Evolutionary conservation across 2,329 filamentous ascomycete species (phyloP).

Genomic region (Diaporthe aspalathi): DNA sequence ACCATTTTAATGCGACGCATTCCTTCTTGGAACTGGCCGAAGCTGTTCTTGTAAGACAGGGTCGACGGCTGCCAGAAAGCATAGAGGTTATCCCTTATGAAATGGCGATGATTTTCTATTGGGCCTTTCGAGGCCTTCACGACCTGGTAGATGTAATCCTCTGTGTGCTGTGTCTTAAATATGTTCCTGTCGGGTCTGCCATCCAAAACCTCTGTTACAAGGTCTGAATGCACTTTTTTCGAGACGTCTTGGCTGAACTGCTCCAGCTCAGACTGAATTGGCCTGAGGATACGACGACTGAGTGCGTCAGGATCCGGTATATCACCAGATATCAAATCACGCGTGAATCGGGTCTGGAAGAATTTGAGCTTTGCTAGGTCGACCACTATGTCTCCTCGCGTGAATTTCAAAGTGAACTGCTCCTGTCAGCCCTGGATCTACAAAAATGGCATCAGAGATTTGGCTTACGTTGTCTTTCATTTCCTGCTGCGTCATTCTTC

Average conservation of each 20-base stretch:
- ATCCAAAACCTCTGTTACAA: neutral
- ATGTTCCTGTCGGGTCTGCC: neutral
- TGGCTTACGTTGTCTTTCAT: conserved; percentile 75
- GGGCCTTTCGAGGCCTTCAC: conserved; percentile 37
- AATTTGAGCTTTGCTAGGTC: conserved; percentile 82
- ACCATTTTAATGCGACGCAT: conserved; percentile 22
- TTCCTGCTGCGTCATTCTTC: conserved; percentile 77
- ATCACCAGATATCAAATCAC: conserved; percentile 30
- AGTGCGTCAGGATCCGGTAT: conserved; percentile 20
- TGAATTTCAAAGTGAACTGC: conserved; percentile 88
- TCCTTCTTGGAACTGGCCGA: conserved; percentile 14
- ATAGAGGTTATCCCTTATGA: conserved; percentile 33
- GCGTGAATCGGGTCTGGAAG: conserved; percentile 65
- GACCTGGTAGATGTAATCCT: conserved; percentile 35
- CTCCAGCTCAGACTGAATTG: conserved; percentile 41
- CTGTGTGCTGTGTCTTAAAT: neutral
- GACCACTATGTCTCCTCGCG: conserved; percentile 88
- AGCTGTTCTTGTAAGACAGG: conserved; percentile 24
- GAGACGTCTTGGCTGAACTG: conserved; percentile 25
- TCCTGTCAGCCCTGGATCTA: conserved; percentile 43
- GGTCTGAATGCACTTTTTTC: neutral
- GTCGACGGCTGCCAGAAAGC: conserved; percentile 34
- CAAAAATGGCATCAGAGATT: conserved; percentile 38
- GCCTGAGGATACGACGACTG: conserved; percentile 36
- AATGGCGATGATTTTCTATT: conserved; percentile 38